Percentiles rank a stretch among this genome's conserved stretches.
phyloP scores from a whole-genome alignment of 345 rosid genomes.

The Toxicodendron radicans region DNA sequence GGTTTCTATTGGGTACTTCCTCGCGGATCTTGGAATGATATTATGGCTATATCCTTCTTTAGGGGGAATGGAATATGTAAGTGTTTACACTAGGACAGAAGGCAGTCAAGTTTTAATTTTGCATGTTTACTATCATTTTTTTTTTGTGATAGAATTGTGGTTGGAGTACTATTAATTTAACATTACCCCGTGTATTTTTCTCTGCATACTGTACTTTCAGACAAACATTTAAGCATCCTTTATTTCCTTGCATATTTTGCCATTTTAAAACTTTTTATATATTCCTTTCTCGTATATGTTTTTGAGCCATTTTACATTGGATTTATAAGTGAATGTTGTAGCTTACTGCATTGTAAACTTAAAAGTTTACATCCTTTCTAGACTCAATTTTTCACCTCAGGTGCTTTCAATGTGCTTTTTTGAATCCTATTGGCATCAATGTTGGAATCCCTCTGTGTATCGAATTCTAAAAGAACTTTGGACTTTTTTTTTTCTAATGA shows the following conservation, averaged over 20 bases:
- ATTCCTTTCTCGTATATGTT: not conserved
- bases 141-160: not conserved
- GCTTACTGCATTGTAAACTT: not conserved
- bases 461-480: not conserved
- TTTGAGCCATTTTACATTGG: not conserved
- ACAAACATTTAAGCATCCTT: not conserved
- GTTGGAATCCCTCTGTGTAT: not conserved
- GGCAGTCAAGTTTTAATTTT: not conserved
- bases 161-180: not conserved
- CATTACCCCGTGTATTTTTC: not conserved
- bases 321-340: constrained; percentile 8
- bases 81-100: constrained; percentile 23
- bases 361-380: not conserved
- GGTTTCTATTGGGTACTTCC: constrained; percentile 90
- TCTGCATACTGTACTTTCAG: not conserved
- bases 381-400: not conserved
- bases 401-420: not conserved
- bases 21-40: constrained; percentile 77
- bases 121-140: not conserved
- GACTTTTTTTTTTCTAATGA: not conserved
- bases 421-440: not conserved
- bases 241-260: too few species aligned
- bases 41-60: constrained; percentile 80
- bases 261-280: not conserved
- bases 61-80: constrained; percentile 89